A percentile compares a stretch with the other conserved stretches of the same genome.
Evolutionary conservation across 768 basidiomycete species (phyloP).

Genomic region (Mycena galericulata): DNA sequence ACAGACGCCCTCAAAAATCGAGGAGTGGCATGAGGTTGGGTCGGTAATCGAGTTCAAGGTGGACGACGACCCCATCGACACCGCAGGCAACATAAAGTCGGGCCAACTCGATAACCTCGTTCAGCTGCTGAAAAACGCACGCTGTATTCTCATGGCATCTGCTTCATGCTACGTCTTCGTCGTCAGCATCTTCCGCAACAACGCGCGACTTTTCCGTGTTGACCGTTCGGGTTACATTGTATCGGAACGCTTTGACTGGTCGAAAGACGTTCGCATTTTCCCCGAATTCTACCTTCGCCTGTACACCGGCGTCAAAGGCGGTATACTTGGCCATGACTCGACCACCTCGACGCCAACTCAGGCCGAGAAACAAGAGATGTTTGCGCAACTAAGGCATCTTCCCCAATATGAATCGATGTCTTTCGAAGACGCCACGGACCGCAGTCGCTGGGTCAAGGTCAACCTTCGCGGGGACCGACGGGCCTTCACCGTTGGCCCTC

Average conservation of each 20-base stretch:
- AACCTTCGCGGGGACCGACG: background rate
- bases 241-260: constrained; percentile 15
- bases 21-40: background rate
- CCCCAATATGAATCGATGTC: background rate
- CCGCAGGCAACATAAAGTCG: background rate
- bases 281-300: constrained; percentile 25
- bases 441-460: constrained; percentile 1
- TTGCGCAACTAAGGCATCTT: background rate
- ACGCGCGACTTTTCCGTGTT: constrained; percentile 18
- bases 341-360: background rate
- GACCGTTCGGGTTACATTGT: constrained; percentile 23
- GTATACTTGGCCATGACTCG: constrained; percentile 6
- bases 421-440: background rate
- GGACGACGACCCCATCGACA: constrained; percentile 1
- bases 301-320: background rate
- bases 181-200: constrained; percentile 1
- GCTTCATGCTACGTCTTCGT: constrained; percentile 11
- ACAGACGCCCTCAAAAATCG: background rate
- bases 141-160: constrained; percentile 12
- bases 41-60: constrained; percentile 2
- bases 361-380: background rate
- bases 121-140: constrained; percentile 14
- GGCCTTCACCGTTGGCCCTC: constrained; percentile 13
- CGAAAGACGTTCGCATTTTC: background rate
- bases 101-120: background rate